Conservation (phyloP, 1,139 yeast genomes). For the Candida sanyaensis region DNA sequence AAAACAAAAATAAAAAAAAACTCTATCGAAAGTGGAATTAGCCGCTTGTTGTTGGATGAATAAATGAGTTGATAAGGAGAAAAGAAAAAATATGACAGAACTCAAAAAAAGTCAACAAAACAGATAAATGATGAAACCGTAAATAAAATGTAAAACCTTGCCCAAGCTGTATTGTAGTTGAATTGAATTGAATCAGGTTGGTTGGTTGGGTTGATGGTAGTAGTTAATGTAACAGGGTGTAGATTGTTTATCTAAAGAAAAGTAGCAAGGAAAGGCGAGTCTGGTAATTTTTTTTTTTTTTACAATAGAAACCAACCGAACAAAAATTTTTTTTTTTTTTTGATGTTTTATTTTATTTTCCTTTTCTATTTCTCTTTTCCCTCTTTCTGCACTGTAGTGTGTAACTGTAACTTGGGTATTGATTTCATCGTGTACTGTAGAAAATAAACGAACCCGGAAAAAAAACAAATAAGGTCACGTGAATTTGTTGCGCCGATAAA, state of each 20-base stretch:
- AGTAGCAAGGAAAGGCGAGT: slow-evolving; percentile 2
- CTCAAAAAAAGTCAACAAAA: neutral
- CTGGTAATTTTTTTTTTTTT: neutral
- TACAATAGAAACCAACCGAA: neutral
- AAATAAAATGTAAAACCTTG: neutral
- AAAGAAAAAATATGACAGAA: neutral
- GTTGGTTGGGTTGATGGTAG: neutral
- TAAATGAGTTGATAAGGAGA: slow-evolving; percentile 1
- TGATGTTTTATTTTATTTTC: too few species aligned
- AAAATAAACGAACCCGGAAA: too few species aligned
- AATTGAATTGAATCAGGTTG: neutral
- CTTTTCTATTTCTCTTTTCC: too few species aligned
- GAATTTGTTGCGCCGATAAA: too few species aligned
- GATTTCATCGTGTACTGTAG: too few species aligned
- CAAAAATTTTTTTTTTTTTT: too few species aligned
- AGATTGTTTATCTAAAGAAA: neutral
- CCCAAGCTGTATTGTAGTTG: neutral
- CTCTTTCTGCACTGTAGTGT: too few species aligned
- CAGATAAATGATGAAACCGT: neutral
- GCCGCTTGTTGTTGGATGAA: neutral
- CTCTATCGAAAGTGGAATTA: neutral
- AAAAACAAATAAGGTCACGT: too few species aligned
- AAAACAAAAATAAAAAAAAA: too few species aligned
- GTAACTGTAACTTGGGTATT: too few species aligned
- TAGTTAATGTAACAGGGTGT: neutral